Percentiles rank a stretch among this genome's conserved stretches.
These are phyloP conservation scores for Xylaria cubensis DNA, from an alignment of 495 filamentous ascomycete genomes.

Conservation along the genomic window DNA sequence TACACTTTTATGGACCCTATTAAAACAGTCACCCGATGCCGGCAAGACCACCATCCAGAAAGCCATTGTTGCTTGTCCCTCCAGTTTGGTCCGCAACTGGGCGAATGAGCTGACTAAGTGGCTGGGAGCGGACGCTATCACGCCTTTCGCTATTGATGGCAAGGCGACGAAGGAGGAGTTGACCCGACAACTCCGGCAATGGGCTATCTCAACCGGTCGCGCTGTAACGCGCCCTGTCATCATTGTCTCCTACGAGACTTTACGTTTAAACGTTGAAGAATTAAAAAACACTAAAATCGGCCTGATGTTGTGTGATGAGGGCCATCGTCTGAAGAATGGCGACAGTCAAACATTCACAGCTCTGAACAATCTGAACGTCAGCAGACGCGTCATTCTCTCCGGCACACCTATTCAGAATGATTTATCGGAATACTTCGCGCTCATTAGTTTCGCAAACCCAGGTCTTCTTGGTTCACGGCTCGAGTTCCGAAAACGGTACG, in stretches of 20 bases:
- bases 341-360: slow-evolving; percentile 94
- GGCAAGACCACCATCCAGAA: slow-evolving; percentile 95
- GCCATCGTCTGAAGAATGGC: slow-evolving; percentile 97
- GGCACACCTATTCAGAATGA: slow-evolving; percentile 99
- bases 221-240: slow-evolving; percentile 94
- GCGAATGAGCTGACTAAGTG: slow-evolving; percentile 95
- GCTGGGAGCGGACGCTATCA: slow-evolving; percentile 90
- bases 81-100: slow-evolving; percentile 97
- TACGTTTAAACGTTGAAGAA: slow-evolving; percentile 88
- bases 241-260: slow-evolving; percentile 98
- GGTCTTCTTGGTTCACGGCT: slow-evolving; percentile 84
- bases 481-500: slow-evolving; percentile 95
- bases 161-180: slow-evolving; percentile 96
- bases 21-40: slow-evolving; percentile 94
- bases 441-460: slow-evolving; percentile 97
- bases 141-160: slow-evolving; percentile 94
- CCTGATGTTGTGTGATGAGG: slow-evolving; percentile 96
- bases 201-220: slow-evolving; percentile 88
- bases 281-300: slow-evolving; percentile 87
- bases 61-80: slow-evolving; percentile 97
- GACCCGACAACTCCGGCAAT: slow-evolving; percentile 87
- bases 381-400: slow-evolving; percentile 89
- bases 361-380: slow-evolving; percentile 88
- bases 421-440: slow-evolving; percentile 93
- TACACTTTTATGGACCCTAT: slow-evolving; percentile 87